Evolutionary conservation across 2,329 filamentous ascomycete genomes (phyloP), one percentile per base, ranked within the genome.

Genomic region (Bertia moriformis): DNA sequence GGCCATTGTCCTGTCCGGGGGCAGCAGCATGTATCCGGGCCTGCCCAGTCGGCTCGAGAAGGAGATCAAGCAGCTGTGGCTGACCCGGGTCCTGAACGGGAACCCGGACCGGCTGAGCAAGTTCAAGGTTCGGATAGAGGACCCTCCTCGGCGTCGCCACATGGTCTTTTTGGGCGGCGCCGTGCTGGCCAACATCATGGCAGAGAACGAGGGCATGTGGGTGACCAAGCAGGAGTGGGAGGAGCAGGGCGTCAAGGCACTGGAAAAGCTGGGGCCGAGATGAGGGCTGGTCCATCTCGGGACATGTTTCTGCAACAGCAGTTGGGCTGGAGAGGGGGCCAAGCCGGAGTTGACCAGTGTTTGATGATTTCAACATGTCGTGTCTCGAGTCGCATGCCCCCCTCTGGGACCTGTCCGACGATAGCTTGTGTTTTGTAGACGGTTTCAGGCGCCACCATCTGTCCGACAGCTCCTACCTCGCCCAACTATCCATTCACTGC

Each of bases 91-190:
- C 33, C 67, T 98, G 49, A 74, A 80, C 43, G 88, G 89, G 42
- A 88, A 98, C 61, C 89, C 91, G 1, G 89, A 96, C 63, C 77
- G 91, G 48, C 62, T 98, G 54, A 85, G 76, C 78, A 98, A 96
- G 78, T 98, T 98, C 73, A 96, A 96, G 75, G 89, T 98, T 48
- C 78, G 91, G 60, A 96, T 98, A 68, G 91, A 98, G 61, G 91
- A 98, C 59, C 91, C 91, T 39, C 91, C 91, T 22, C 75, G 91
- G 63, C 76, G 91, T 65, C 74, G 89, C 61, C 91, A 98, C 68
- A 96, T 98, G 88, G 91, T 98, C n/a, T 96, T 98, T 71, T 64
- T 98, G 41, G 91, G 91, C 42, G 91, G 91, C 50, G 91, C 91
- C 18, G 91, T 98, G 45, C 67, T 98, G 52, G 91, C 91, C 50